Evolutionary conservation across 108 stramenopile species (phyloP).

Genomic region (Nannochloropsis gaditana): DNA sequence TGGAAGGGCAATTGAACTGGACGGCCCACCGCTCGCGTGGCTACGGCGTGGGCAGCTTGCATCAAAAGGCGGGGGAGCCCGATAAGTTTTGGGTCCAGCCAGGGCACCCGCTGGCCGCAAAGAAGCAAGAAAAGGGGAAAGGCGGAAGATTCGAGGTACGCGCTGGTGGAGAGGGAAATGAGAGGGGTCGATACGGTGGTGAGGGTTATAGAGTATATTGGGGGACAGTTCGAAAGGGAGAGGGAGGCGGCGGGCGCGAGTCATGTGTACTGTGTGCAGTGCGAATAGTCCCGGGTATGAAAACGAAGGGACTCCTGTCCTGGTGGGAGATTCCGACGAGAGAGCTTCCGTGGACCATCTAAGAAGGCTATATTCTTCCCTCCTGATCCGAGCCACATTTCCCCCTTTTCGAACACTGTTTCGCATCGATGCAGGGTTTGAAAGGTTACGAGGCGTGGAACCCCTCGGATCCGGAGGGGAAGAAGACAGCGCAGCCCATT

Average conservation of each 20-base stretch:
- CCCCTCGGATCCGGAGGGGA: conserved; percentile 31
- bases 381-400: background rate
- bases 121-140: background rate
- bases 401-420: background rate
- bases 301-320: background rate
- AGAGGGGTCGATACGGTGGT: background rate
- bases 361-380: background rate
- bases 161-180: background rate
- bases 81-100: conserved; percentile 84
- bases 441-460: conserved; percentile 38
- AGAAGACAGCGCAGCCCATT: conserved; percentile 33
- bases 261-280: background rate
- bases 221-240: no score
- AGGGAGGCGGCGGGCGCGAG: no score
- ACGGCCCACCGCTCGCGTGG: conserved; percentile 31
- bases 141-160: conserved; percentile 9
- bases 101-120: conserved; percentile 62
- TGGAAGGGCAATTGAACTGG: conserved; percentile 23
- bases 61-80: conserved; percentile 35
- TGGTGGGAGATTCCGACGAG: no score
- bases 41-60: conserved; percentile 34
- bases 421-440: background rate
- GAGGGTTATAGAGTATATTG: no score
- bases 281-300: background rate
- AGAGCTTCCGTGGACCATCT: background rate